Percentiles rank a stretch among this genome's conserved stretches.
Conservation (phyloP, 83 land plant genomes). For the Larix sibirica region DNA sequence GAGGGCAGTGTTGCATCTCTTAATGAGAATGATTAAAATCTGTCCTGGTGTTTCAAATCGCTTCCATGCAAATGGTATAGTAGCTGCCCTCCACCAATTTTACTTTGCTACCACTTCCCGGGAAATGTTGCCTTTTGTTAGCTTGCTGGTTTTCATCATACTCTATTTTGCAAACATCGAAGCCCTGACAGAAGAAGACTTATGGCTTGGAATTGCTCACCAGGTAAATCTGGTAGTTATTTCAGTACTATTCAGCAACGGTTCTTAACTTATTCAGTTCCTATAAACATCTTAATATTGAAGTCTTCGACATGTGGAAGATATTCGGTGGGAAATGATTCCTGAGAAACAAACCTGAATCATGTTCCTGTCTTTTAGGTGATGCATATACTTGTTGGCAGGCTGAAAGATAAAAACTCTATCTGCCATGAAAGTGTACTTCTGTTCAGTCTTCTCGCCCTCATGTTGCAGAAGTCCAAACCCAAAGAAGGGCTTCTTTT, state of each 20-base stretch:
- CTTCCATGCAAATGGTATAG: slow-evolving; percentile 41
- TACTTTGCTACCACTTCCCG: slow-evolving; percentile 17
- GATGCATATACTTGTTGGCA: too few relatives aligned
- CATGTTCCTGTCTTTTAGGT: too few relatives aligned
- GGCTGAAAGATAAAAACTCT: too few relatives aligned
- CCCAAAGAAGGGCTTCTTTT: slow-evolving; percentile 18
- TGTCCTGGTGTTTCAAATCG: slow-evolving; percentile 47
- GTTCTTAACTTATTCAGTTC: too few relatives aligned
- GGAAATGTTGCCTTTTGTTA: slow-evolving; percentile 10
- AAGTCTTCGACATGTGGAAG: too few relatives aligned
- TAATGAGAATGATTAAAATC: slow-evolving; percentile 27
- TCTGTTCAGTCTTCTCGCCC: too few relatives aligned
- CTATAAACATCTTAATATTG: too few relatives aligned
- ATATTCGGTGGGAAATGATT: too few relatives aligned
- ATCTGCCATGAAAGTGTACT: too few relatives aligned
- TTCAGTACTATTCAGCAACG: too few relatives aligned
- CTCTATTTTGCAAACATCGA: slow-evolving; percentile 29
- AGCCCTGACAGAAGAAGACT: slow-evolving; percentile 29
- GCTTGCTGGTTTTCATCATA: slow-evolving; percentile 33
- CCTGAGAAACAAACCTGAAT: too few relatives aligned
- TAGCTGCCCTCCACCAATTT: slow-evolving; percentile 24
- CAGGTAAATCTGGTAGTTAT: slow-evolving; percentile 51
- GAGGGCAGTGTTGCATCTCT: slow-evolving; percentile 27
- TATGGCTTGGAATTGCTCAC: slow-evolving; percentile 43
- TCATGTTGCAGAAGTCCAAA: too few relatives aligned